Base-by-base conservation (phyloP, 2,329 filamentous ascomycete genomes). In the Neonectria magnoliae region DNA sequence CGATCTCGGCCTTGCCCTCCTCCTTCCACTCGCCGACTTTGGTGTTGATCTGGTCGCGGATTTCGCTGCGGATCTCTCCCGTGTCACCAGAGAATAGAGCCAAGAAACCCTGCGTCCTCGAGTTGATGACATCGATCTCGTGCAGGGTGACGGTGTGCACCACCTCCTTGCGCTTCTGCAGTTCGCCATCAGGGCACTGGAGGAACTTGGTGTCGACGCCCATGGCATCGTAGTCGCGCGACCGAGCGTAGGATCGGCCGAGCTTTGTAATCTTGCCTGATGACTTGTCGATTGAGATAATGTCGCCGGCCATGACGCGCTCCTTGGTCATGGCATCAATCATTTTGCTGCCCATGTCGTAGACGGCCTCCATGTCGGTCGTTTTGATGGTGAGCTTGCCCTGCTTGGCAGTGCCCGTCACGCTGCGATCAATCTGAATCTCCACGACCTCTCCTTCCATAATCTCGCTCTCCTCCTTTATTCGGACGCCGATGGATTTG, bases 261-360 rank as follows among this genome's bases (percentile, higher is more conserved):
- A 99, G 88, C 82, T 98, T 99, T 59, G 94, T 97, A 78, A 99
- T 98, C 81, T 98, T 97, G 70, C 96, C 96, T 2, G 94, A 97
- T 0, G 95, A 94, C 83, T 99, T 99, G 85, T 99, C 96, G 73
- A 99, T 98, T 62, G 93, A 97, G 75, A 99, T 97, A 71, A 99
- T 96, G 78, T 99, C 96, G 73, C 96, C 96, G 5, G 96, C 96
- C 91, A 98, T 97, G 70, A 99, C 93, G 75, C 97, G 95, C 84
- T 99, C 96, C 82, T 98, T 98, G 71, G 94, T 98, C 94, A 99
- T 98, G 70, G 94, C 94, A 78, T 99, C 96, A 71, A 99, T 99
- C 96, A 99, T 98, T 83, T 98, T 98, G 71, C 92, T 95, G 70
- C 96, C 96, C 94, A 99, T 98, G 76, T 99, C 96, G 83, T 98